Evolutionary conservation across 495 filamentous ascomycete species (phyloP), one percentile per base, ranked within the genome.

Genomic region (Halenospora varia): DNA sequence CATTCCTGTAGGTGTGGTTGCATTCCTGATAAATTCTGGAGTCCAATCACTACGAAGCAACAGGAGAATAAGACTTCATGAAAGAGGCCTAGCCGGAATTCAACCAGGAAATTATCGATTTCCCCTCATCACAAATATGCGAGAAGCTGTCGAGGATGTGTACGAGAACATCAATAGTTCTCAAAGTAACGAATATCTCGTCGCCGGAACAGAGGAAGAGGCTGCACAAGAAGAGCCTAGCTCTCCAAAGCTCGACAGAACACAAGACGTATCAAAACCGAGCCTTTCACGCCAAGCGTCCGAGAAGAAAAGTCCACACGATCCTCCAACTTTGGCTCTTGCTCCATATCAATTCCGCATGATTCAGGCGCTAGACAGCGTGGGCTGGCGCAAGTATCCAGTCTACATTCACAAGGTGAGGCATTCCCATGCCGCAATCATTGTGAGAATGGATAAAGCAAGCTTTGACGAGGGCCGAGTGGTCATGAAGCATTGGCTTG

Each of bases 381-480:
- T 96, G 0, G 85, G 86, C 10, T 92, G 87, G 73, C 80, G 78
- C 18, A 97, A 94, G 70, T 93, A 88, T 70, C 85, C 83, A 0
- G 89, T 96, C 2, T 85, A 88, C 72, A 97, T 98, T 41, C 90
- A 95, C 48, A 85, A 91, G 2, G 79, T 80, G 42, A 68, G 76
- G 25, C 92, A 96, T 65, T 88, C 78, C 47, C 94, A 98, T 68
- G 94, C 93, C 0, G 93, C 93, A 1, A 96, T 98, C 51, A 88
- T 98, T 64, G 82, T 93, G 25, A 78, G 94, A 52, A 78, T 67
- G 58, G 74, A 82, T 17, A 82, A 81, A 67, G 66, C 75, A 54
- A 73, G 66, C 8, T 94, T 88, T 61, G 73, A 75, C 3, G 92
- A 97, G 71, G 94, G 93, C 2, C 81, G 79, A 65, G 68, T 88